Conservation (phyloP, 169 alveolate genomes). For the Ichthyophthirius multifiliis region DNA sequence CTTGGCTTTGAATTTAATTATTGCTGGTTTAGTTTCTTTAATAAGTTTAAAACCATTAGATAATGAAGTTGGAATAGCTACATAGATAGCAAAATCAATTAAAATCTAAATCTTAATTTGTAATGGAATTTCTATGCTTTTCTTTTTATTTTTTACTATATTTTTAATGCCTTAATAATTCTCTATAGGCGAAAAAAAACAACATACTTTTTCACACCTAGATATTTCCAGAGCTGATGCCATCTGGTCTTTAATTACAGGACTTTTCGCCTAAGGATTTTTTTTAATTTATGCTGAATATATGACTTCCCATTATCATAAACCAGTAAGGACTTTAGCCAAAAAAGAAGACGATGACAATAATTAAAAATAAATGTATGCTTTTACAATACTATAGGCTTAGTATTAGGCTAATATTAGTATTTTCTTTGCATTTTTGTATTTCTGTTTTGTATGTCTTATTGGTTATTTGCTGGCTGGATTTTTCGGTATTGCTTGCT, state of each 20-base stretch:
- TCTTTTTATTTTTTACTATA: background rate
- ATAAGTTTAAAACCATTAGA: background rate
- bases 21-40: background rate
- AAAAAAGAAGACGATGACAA: background rate
- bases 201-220: background rate
- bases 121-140: background rate
- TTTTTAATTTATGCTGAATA: background rate
- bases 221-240: background rate
- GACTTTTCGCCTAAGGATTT: background rate
- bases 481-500: background rate
- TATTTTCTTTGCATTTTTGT: background rate
- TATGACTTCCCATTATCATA: background rate
- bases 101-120: background rate
- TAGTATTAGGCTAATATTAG: background rate
- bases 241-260: constrained; percentile 1
- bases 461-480: background rate
- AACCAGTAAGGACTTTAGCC: background rate
- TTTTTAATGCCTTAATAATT: background rate
- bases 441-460: background rate
- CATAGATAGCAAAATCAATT: background rate
- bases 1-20: background rate
- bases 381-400: background rate
- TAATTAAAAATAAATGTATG: background rate
- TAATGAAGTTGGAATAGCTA: background rate
- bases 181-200: background rate